These are phyloP conservation scores for Chaetomium fimeti DNA, from an alignment of 495 filamentous ascomycete species.

Conservation along the genomic window DNA sequence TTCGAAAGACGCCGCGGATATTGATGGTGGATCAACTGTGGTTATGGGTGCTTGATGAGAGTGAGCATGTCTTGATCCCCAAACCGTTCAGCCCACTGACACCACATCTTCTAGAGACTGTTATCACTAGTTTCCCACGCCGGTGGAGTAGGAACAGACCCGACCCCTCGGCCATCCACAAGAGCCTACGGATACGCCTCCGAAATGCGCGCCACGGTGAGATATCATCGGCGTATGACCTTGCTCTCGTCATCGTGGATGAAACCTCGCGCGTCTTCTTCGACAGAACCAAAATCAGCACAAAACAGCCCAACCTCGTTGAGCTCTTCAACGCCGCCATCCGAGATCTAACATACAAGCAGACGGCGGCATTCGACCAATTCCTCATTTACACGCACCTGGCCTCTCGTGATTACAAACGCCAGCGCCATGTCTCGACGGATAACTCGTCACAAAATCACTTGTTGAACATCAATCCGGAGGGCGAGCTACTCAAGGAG, in stretches of 20 bases:
- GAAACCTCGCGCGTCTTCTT: conserved; percentile 61
- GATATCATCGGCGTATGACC: conserved; percentile 61
- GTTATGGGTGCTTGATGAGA: conserved; percentile 61
- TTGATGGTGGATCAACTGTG: conserved; percentile 71
- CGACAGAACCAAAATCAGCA: conserved; percentile 51
- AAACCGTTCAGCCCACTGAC: background rate
- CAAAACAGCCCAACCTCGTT: conserved; percentile 56
- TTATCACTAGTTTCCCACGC: conserved; percentile 63
- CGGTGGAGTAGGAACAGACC: conserved; percentile 63
- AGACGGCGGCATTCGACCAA: conserved; percentile 38
- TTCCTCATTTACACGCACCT: conserved; percentile 37
- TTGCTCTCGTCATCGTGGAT: conserved; percentile 61
- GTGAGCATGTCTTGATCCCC: conserved; percentile 10
- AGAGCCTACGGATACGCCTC: conserved; percentile 47
- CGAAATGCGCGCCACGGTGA: conserved; percentile 47
- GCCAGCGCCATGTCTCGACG: conserved; percentile 31
- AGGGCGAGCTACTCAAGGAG: conserved; percentile 64
- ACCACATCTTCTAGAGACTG: conserved; percentile 42
- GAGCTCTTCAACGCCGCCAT: conserved; percentile 66
- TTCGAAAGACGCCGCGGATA: conserved; percentile 53
- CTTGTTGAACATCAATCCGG: conserved; percentile 66
- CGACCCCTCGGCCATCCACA: conserved; percentile 61
- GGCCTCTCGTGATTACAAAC: conserved; percentile 30
- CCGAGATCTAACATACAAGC: conserved; percentile 48
- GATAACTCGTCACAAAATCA: conserved; percentile 49